A percentile compares a stretch with the other conserved stretches of the same genome.
These are phyloP conservation scores for Mimosa bimucronata DNA, from an alignment of 306 rosid species.

Conservation along the genomic window DNA sequence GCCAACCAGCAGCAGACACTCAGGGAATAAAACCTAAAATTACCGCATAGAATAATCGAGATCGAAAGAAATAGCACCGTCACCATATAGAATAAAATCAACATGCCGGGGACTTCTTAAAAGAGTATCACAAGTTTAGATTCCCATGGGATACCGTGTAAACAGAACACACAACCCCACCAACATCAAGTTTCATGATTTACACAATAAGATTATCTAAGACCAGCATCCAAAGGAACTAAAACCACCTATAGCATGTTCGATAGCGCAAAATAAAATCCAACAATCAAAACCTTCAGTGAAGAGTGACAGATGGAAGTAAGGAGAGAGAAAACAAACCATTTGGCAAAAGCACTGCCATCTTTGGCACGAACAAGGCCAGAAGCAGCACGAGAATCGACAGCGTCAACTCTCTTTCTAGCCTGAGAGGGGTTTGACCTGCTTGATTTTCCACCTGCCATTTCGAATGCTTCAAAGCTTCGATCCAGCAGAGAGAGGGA, in stretches of 20 bases:
- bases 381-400: slow-evolving; percentile 42
- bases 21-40: neutral
- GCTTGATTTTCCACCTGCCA: slow-evolving; percentile 51
- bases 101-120: neutral
- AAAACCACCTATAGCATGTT: neutral
- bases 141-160: neutral
- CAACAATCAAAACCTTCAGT: neutral
- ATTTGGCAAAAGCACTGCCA: slow-evolving; percentile 89
- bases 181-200: neutral
- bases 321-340: slow-evolving; percentile 44
- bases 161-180: neutral
- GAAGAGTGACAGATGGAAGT: neutral
- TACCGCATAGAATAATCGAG: neutral
- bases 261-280: neutral
- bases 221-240: neutral
- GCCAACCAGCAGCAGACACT: neutral
- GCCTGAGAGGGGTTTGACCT: slow-evolving; percentile 55
- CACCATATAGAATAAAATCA: neutral
- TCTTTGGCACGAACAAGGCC: slow-evolving; percentile 74
- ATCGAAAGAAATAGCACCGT: neutral
- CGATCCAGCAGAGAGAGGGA: neutral
- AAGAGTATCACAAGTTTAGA: neutral
- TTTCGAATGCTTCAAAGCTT: neutral
- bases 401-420: slow-evolving; percentile 77
- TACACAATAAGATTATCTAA: neutral